Percentiles rank a stretch among this genome's conserved stretches.
These are phyloP conservation scores for Cephaloascus albidus DNA, from an alignment of 805 yeast species.

Conservation along the genomic window DNA sequence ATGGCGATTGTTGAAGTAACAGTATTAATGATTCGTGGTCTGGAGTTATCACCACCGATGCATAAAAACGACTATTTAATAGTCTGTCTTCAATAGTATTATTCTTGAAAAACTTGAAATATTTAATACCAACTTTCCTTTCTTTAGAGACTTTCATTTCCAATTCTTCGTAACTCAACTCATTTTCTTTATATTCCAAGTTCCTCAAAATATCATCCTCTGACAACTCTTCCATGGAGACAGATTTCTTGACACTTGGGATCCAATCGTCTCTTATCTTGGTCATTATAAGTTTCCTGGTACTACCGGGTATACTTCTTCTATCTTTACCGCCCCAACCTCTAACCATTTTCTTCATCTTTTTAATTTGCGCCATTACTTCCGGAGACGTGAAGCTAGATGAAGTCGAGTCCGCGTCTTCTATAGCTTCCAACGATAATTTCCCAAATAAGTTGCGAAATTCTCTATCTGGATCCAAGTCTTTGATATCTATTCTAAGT, in stretches of 20 bases:
- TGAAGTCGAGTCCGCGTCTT: constrained; percentile 70
- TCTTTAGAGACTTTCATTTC: constrained; percentile 16
- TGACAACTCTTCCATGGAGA: constrained; percentile 48
- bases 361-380: constrained; percentile 52
- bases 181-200: constrained; percentile 24
- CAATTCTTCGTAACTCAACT: constrained; percentile 15
- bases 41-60: constrained; percentile 62
- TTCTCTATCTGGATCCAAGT: constrained; percentile 72
- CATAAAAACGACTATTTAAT: constrained; percentile 43
- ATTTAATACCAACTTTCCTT: constrained; percentile 37
- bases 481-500: constrained; percentile 35
- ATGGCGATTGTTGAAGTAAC: constrained; percentile 53
- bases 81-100: constrained; percentile 18
- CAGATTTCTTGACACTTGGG: constrained; percentile 55
- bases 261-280: constrained; percentile 75
- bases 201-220: constrained; percentile 23
- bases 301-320: constrained; percentile 63
- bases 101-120: constrained; percentile 44
- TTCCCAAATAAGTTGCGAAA: constrained; percentile 64
- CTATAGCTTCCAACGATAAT: constrained; percentile 54
- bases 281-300: constrained; percentile 57
- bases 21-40: constrained; percentile 67
- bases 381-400: constrained; percentile 65
- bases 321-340: constrained; percentile 85
- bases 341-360: constrained; percentile 45